Percentiles rank a stretch among this genome's conserved stretches.
Evolutionary conservation across 2,329 filamentous ascomycete species (phyloP).

Genomic region (Cyclaneusma minus): DNA sequence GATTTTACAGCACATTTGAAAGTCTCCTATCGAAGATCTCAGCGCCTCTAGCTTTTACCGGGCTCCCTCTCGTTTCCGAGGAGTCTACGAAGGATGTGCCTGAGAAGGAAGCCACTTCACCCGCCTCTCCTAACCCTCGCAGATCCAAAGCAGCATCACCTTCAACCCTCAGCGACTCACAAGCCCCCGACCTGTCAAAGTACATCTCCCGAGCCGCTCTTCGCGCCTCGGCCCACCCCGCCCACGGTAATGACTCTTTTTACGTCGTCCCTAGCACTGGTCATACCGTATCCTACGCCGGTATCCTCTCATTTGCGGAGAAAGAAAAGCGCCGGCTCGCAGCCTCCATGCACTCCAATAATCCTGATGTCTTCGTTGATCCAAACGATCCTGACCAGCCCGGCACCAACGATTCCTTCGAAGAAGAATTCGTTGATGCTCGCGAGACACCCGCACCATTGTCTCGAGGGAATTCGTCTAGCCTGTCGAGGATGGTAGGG

Average conservation of each 20-base stretch:
- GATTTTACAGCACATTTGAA: constrained; percentile 87
- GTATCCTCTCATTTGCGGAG: constrained; percentile 59
- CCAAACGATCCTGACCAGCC: constrained; percentile 52
- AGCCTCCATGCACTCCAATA: constrained; percentile 27
- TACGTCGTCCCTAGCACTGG: constrained; percentile 89
- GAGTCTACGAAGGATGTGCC: constrained; percentile 20
- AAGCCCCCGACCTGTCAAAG: constrained; percentile 63
- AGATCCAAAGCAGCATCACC: constrained; percentile 7
- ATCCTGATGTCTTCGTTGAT: constrained; percentile 22
- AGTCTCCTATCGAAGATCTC: constrained; percentile 78
- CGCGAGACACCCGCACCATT: constrained; percentile 39
- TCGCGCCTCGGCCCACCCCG: constrained; percentile 57
- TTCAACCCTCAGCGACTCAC: constrained; percentile 19
- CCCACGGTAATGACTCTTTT: constrained; percentile 61
- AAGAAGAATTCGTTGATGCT: constrained; percentile 85
- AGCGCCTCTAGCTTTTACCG: constrained; percentile 82
- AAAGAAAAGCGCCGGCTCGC: constrained; percentile 48
- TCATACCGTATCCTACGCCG: constrained; percentile 84
- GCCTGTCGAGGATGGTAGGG: constrained; percentile 19
- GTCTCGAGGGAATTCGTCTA: constrained; percentile 27
- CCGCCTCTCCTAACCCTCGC: constrained; percentile 14
- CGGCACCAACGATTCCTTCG: too few relatives aligned
- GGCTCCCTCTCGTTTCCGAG: constrained; percentile 56
- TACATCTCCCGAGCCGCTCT: constrained; percentile 79
- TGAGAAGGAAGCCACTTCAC: constrained; percentile 23